Conservation (phyloP, 805 yeast genomes). For the Yarrowia sp. region DNA sequence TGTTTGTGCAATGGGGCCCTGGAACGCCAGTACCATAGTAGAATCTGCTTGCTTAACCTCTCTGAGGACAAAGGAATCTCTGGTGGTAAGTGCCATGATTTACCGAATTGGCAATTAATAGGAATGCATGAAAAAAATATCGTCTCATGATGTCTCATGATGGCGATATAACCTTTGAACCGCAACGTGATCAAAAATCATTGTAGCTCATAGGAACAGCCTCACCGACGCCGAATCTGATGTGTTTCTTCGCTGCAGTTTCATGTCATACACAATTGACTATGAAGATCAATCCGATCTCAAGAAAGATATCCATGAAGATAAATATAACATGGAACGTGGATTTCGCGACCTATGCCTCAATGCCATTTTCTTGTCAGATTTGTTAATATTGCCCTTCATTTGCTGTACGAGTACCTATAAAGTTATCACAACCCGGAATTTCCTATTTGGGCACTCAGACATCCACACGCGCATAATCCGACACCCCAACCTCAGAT, state of each 20-base stretch:
- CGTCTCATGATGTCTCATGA: no score
- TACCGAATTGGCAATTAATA: not conserved
- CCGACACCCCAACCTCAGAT: not conserved
- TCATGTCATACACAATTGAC: no score
- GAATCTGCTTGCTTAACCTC: not conserved
- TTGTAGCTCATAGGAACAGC: no score
- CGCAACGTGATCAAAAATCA: no score
- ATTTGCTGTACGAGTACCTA: not conserved
- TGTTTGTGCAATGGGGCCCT: no score
- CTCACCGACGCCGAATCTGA: no score
- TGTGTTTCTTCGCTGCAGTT: no score
- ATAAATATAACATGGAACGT: no score
- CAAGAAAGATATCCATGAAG: no score
- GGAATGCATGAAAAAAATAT: not conserved
- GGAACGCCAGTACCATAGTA: no score
- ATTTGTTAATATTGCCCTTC: not conserved
- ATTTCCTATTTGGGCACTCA: not conserved
- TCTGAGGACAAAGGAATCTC: not conserved
- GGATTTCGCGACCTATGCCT: not conserved
- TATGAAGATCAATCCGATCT: no score
- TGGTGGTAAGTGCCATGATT: not conserved
- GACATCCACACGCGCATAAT: not conserved
- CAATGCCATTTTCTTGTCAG: not conserved
- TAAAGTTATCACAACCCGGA: not conserved
- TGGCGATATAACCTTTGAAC: no score